These are phyloP conservation scores for Sophora flavescens DNA, from an alignment of 306 rosid species.

Conservation along the genomic window DNA sequence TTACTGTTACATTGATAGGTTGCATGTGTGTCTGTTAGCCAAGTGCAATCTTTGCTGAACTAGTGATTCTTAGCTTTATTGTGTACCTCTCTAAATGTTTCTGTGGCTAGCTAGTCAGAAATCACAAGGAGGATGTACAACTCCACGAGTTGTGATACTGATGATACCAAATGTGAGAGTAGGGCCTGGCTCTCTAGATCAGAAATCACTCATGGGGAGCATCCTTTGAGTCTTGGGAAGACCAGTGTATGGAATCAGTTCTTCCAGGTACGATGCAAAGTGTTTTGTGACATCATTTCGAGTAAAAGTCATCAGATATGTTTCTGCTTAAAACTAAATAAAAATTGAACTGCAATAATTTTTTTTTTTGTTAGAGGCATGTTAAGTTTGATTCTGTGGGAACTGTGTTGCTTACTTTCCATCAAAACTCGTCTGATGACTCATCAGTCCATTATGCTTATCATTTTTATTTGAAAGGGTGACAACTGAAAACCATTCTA, in stretches of 20 bases:
- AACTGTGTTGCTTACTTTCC: constrained; percentile 26
- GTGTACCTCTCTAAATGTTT: constrained; percentile 77
- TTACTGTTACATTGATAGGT: constrained; percentile 20
- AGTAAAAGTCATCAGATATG: background rate
- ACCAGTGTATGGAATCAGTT: constrained; percentile 96
- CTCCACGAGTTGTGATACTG: constrained; percentile 60
- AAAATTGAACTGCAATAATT: background rate
- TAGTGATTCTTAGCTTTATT: constrained; percentile 41
- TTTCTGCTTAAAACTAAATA: background rate
- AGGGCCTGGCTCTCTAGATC: constrained; percentile 87
- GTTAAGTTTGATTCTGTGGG: constrained; percentile 11
- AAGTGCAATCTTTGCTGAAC: constrained; percentile 34
- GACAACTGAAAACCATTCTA: constrained; percentile 20
- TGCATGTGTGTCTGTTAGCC: constrained; percentile 1
- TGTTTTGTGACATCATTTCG: constrained; percentile 6
- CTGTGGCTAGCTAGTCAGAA: constrained; percentile 99
- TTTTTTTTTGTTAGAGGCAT: constrained; percentile 27
- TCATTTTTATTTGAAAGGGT: constrained; percentile 25
- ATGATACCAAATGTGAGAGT: constrained; percentile 61
- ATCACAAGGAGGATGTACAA: constrained; percentile 84
- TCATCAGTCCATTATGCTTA: constrained; percentile 2
- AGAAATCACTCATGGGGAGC: constrained; percentile 89
- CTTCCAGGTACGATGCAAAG: constrained; percentile 74
- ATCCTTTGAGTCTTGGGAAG: constrained; percentile 98
- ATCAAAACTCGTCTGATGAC: constrained; percentile 5